Conservation (phyloP, 2,329 filamentous ascomycete species). For the Taxawa tesnikishii region DNA sequence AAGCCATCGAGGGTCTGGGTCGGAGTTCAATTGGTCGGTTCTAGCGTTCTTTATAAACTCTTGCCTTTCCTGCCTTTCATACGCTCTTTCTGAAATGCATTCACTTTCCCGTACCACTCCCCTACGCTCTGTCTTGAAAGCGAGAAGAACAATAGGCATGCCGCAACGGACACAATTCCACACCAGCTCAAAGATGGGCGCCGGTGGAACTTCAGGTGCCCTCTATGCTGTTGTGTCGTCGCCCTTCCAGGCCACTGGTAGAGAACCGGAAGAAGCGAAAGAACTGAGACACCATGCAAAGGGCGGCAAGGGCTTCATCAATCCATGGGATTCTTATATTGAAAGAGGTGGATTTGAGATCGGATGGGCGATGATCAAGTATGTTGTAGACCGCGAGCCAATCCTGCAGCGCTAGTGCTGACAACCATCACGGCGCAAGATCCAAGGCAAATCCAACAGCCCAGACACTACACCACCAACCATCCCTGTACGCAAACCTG, state of each 20-base stretch:
- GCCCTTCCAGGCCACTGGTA: slow-evolving; percentile 21
- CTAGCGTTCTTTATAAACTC: too few relatives aligned
- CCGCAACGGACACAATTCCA: too few relatives aligned
- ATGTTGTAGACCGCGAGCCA: slow-evolving; percentile 37
- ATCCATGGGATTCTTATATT: slow-evolving; percentile 44
- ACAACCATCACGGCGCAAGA: slow-evolving; percentile 23
- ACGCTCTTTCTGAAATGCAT: too few relatives aligned
- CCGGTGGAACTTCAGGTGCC: slow-evolving; percentile 17
- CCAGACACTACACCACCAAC: slow-evolving; percentile 55
- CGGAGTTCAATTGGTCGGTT: too few relatives aligned
- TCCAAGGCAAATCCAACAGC: slow-evolving; percentile 37
- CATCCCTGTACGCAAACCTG: slow-evolving; percentile 53
- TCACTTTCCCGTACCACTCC: too few relatives aligned
- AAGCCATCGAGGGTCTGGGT: too few relatives aligned
- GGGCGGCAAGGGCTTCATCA: slow-evolving; percentile 41
- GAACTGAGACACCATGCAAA: slow-evolving; percentile 39
- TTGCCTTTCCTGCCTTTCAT: too few relatives aligned
- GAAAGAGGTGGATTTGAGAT: slow-evolving; percentile 25
- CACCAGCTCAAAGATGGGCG: slow-evolving; percentile 14
- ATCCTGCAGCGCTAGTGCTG: slow-evolving; percentile 33
- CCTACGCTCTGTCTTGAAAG: too few relatives aligned
- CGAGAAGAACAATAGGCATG: too few relatives aligned
- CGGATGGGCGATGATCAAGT: slow-evolving; percentile 25
- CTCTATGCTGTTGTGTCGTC: slow-evolving; percentile 29
- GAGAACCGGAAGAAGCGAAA: slow-evolving; percentile 31